Evolutionary conservation across 2,329 filamentous ascomycete species (phyloP), one percentile per base, ranked within the genome.

Genomic region (Diaporthe helianthi): DNA sequence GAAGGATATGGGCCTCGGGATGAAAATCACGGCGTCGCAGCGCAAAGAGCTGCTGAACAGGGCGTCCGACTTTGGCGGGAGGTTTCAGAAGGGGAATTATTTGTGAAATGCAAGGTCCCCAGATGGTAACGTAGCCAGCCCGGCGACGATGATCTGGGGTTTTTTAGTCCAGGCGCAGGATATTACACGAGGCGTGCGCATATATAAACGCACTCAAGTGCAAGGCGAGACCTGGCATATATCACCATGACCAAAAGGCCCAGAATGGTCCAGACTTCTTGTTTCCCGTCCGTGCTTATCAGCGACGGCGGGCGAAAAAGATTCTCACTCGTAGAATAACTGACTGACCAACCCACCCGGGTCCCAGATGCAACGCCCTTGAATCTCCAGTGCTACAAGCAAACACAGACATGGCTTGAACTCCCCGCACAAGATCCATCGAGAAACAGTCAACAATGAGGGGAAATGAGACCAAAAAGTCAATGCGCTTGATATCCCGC

Each of bases 1-100:
- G 79, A 98, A 98, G 82, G 96, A 98, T 79, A 97, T 98, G 89
- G 91, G 89, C 47, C 82, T 93, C 2, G 90, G 91, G 10, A 88
- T 89, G 22, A 89, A 88, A 75, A 89, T 98, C 65, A 91, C 89
- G 31, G 83, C 89, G 73, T 85, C 90, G 44, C 90, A 97, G 82
- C 88, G 91, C 74, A 88, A 88, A 75, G 92, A 98, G 74, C 83
- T 98, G 83, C 79, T 98, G 70, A 91, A 88, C 73, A 91, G 92
- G 77, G 92, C 93, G 5, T 88, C 90, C 19, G 91, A 94, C 75
- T 97, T 98, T 80, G 90, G 92, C 4, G 91, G 91, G 0, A 85
- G 93, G 60, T 98, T 98, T 76, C 87, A 90, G 22, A 92, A 92
- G 73, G 94, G 94, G n/a, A 89, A 83, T 22, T 90, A 84, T 73